Conservation (phyloP, 2,329 filamentous ascomycete genomes). For the Sarocladium kiliense region DNA sequence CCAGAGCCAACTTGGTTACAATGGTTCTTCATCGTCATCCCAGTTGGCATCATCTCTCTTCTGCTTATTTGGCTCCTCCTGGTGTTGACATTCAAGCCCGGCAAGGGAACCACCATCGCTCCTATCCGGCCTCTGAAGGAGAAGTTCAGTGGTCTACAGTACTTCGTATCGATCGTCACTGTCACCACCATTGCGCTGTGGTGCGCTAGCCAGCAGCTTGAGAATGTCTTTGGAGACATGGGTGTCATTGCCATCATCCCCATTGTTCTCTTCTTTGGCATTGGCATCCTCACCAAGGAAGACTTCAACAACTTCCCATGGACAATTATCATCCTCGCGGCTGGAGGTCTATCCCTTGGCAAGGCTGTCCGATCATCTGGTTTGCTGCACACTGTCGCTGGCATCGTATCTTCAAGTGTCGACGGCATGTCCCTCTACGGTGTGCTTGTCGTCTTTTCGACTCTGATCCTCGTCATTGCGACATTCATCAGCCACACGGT, state of each 20-base stretch:
- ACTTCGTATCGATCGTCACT: conserved; percentile 84
- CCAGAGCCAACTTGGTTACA: conserved; percentile 87
- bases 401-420: conserved; percentile 67
- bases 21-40: conserved; percentile 96
- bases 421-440: conserved; percentile 78
- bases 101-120: conserved; percentile 80
- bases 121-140: conserved; percentile 89
- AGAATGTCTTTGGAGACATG: conserved; percentile 91
- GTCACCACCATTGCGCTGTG: conserved; percentile 81
- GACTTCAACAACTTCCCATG: conserved; percentile 99
- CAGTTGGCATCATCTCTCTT: conserved; percentile 86
- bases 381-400: conserved; percentile 81
- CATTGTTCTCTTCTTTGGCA: conserved; percentile 92
- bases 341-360: conserved; percentile 85
- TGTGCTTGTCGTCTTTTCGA: conserved; percentile 79
- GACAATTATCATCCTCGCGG: conserved; percentile 98
- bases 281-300: conserved; percentile 93
- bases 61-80: conserved; percentile 85
- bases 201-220: conserved; percentile 88
- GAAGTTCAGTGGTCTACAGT: conserved; percentile 81
- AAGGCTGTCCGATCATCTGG: conserved; percentile 94
- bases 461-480: conserved; percentile 77
- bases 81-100: conserved; percentile 78
- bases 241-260: conserved; percentile 96
- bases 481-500: conserved; percentile 99